These are phyloP conservation scores for Exserohilum rostratum DNA, from an alignment of 2,329 filamentous ascomycete species.

Conservation along the genomic window DNA sequence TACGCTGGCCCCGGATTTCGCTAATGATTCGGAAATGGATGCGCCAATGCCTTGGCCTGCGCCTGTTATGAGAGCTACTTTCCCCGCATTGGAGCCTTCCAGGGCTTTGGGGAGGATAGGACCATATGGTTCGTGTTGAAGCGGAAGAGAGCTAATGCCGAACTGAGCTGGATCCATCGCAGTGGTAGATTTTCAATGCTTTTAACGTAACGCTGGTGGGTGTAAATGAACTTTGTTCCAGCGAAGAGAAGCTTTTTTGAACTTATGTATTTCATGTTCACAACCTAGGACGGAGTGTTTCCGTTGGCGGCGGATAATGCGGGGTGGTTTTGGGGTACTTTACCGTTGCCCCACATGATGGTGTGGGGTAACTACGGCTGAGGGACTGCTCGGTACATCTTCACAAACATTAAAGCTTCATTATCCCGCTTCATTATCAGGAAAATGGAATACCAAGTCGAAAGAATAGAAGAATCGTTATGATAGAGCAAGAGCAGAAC, in stretches of 20 bases:
- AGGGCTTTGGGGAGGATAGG: slow-evolving; percentile 24
- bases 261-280: background rate
- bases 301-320: background rate
- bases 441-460: too few species aligned
- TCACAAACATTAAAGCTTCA: background rate
- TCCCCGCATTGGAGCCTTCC: slow-evolving; percentile 25
- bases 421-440: background rate
- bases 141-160: slow-evolving; percentile 25
- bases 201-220: too few species aligned
- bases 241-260: background rate
- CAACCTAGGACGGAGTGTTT: background rate
- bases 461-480: background rate
- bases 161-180: slow-evolving; percentile 33
- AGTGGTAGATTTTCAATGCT: background rate
- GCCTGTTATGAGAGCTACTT: slow-evolving; percentile 37
- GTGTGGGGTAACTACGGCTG: slow-evolving; percentile 1
- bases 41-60: slow-evolving; percentile 38
- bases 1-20: slow-evolving; percentile 33
- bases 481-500: too few species aligned
- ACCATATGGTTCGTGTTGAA: slow-evolving; percentile 28
- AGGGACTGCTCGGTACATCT: background rate
- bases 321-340: slow-evolving; percentile 7
- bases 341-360: slow-evolving; percentile 6
- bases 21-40: slow-evolving; percentile 35
- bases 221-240: too few species aligned